Evolutionary conservation across 2,329 filamentous ascomycete species (phyloP).

Genomic region (Fusarium sp.): DNA sequence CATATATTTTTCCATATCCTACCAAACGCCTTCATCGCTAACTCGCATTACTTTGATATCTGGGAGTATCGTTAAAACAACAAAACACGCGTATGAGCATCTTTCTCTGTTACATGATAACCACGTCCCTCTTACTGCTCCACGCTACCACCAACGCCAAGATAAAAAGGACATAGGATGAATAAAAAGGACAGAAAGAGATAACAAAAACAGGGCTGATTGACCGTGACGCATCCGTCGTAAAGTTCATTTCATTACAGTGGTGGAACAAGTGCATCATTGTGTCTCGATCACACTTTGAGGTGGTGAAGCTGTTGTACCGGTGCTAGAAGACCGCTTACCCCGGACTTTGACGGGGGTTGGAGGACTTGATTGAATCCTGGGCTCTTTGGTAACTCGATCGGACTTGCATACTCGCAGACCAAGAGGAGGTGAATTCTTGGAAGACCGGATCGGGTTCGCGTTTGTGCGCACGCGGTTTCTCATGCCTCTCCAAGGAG

Average conservation of each 20-base stretch:
- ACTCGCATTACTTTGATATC: constrained; percentile 13
- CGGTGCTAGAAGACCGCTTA: constrained; percentile 22
- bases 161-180: constrained; percentile 3
- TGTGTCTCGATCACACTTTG: not conserved
- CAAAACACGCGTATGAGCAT: constrained; percentile 5
- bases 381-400: constrained; percentile 17
- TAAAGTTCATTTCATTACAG: constrained; percentile 40
- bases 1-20: constrained; percentile 30
- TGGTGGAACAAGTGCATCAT: constrained; percentile 24
- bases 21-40: constrained; percentile 35
- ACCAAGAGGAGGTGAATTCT: not conserved
- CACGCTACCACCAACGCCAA: constrained; percentile 41
- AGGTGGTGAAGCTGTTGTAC: not conserved
- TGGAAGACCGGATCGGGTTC: not conserved
- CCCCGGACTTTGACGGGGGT: constrained; percentile 28
- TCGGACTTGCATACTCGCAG: not conserved
- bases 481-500: constrained; percentile 25
- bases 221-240: constrained; percentile 32
- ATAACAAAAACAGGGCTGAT: constrained; percentile 4
- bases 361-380: not conserved
- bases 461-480: not conserved
- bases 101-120: constrained; percentile 3
- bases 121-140: constrained; percentile 14
- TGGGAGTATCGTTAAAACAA: constrained; percentile 9
- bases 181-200: not conserved